Evolutionary conservation across 2,329 filamentous ascomycete genomes (phyloP).

Genomic region (Sarocladiaceae sp.): DNA sequence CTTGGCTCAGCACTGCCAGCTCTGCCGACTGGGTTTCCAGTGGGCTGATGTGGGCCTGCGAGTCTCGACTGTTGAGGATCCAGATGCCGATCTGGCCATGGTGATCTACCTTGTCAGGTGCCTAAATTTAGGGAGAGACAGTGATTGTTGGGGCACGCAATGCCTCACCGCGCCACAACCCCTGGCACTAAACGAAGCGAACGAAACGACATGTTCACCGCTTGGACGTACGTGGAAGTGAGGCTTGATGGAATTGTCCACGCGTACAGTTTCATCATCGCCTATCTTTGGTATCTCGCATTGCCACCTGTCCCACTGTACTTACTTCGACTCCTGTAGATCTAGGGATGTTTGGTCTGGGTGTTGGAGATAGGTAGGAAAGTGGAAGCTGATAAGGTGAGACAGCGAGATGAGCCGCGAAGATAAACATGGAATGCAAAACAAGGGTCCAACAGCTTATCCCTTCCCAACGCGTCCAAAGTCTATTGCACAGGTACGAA

Average conservation of each 20-base stretch:
- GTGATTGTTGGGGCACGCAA: neutral
- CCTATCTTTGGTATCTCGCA: neutral
- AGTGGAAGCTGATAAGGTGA: neutral
- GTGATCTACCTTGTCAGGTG: neutral
- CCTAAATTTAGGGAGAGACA: neutral
- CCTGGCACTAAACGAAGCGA: neutral
- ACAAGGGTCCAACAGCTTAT: neutral
- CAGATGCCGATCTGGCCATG: no score
- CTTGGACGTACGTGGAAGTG: neutral
- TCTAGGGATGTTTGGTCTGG: no score
- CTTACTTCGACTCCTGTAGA: no score
- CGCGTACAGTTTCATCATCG: neutral
- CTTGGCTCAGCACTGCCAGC: no score
- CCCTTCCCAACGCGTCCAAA: neutral
- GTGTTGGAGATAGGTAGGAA: neutral
- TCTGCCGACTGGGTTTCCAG: no score
- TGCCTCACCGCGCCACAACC: neutral
- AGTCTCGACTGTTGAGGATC: conserved; percentile 1
- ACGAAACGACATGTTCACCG: neutral
- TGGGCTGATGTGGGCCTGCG: no score
- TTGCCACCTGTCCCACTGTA: no score
- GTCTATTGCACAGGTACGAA: no score
- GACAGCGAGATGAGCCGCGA: neutral
- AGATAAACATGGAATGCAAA: neutral
- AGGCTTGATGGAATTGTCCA: neutral